Conservation (phyloP, 345 rosid species). For the Brassica carinata region DNA sequence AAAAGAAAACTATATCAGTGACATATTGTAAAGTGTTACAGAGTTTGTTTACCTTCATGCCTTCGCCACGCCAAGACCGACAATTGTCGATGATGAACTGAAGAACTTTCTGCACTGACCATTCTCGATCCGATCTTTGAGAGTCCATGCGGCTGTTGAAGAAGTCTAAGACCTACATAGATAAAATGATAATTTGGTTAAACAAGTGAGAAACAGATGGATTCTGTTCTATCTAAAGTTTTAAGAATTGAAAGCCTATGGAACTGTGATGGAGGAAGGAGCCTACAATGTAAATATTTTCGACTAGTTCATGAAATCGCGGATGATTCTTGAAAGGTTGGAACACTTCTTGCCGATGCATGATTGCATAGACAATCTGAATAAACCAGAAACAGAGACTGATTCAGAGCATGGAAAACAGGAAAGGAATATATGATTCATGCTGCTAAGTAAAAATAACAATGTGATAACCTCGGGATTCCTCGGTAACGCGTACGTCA, state of each 20-base stretch:
- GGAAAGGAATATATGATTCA: not conserved
- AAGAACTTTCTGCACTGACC: conserved; percentile 97
- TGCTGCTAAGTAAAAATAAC: not conserved
- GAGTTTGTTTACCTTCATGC: conserved; percentile 69
- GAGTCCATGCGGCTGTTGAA: conserved; percentile 92
- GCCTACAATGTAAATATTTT: conserved; percentile 76
- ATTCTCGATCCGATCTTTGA: conserved; percentile 76
- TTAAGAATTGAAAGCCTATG: conserved; percentile 19
- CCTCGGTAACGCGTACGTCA: conserved; percentile 88
- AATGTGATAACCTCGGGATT: conserved; percentile 85
- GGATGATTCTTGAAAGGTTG: conserved; percentile 91
- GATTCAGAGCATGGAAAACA: not conserved
- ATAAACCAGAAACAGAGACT: conserved; percentile 17
- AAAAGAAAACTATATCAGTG: not conserved
- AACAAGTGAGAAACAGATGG: not conserved
- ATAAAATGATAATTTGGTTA: not conserved
- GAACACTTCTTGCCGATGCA: conserved; percentile 98
- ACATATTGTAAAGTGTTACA: not conserved
- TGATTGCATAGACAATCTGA: conserved; percentile 90
- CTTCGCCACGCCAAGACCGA: conserved; percentile 96
- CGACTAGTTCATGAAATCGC: conserved; percentile 84
- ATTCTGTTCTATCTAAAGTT: not conserved
- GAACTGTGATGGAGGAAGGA: not conserved
- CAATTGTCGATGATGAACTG: conserved; percentile 70
- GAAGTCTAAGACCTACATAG: conserved; percentile 76